Percentiles rank a stretch among this genome's conserved stretches.
Conservation (phyloP, 441 rosid genomes). For the Pelargonium citronellum region DNA sequence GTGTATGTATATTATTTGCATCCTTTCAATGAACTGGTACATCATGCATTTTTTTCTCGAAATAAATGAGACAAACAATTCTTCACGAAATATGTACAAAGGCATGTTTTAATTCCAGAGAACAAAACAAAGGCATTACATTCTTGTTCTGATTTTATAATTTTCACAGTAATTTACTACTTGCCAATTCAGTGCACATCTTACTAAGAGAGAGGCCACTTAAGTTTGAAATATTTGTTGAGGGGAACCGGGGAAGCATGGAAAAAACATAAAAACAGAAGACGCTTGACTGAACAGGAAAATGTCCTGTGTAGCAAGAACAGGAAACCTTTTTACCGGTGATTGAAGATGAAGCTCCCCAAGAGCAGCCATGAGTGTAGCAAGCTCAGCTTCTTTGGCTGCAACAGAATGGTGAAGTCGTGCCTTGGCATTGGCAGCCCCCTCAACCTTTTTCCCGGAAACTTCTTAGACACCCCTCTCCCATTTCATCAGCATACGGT, state of each 20-base stretch:
- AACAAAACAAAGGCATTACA: neutral
- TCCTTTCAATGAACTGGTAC: too few relatives aligned
- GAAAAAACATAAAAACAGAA: neutral
- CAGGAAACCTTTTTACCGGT: conserved; percentile 35
- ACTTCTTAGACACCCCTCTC: conserved; percentile 91
- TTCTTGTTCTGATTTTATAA: neutral
- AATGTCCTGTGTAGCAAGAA: neutral
- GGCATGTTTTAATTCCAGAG: too few relatives aligned
- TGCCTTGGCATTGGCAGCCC: conserved; percentile 85
- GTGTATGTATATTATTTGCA: too few relatives aligned
- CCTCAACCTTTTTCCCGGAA: conserved; percentile 88
- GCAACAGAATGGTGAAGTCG: conserved; percentile 90
- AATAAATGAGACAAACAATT: too few relatives aligned
- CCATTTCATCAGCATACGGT: conserved; percentile 66
- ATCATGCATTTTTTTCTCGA: too few relatives aligned
- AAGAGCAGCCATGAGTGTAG: conserved; percentile 87
- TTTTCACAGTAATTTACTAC: neutral
- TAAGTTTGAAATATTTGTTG: neutral
- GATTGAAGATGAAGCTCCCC: conserved; percentile 70
- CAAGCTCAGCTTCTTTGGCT: conserved; percentile 91
- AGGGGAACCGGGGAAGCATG: neutral
- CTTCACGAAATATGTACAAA: too few relatives aligned
- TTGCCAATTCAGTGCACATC: conserved; percentile 1
- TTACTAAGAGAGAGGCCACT: neutral
- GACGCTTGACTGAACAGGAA: neutral